phyloP scores from a whole-genome alignment of 805 yeast genomes.

The Hyphopichia homilentoma region DNA sequence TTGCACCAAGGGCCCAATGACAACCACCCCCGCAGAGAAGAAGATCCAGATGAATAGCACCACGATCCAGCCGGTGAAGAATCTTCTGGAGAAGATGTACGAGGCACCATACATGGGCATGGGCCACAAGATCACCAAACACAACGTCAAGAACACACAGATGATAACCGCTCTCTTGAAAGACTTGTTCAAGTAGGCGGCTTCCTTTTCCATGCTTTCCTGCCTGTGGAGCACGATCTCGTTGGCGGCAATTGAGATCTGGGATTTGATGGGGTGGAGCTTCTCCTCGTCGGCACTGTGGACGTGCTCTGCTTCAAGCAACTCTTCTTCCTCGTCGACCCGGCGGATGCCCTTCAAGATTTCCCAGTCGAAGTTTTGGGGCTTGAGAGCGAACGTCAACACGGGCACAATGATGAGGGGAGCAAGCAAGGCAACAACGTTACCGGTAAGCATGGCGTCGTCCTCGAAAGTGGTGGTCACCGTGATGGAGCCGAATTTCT shows the following conservation, averaged over 20 bases:
- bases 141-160: slow-evolving; percentile 58
- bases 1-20: slow-evolving; percentile 68
- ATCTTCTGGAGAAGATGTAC: slow-evolving; percentile 68
- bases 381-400: slow-evolving; percentile 59
- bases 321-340: slow-evolving; percentile 70
- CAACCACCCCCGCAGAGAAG: slow-evolving; percentile 58
- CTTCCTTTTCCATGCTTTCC: slow-evolving; percentile 44
- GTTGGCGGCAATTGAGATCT: slow-evolving; percentile 35
- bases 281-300: slow-evolving; percentile 18
- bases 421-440: slow-evolving; percentile 74
- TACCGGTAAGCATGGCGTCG: slow-evolving; percentile 86
- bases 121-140: slow-evolving; percentile 78
- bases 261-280: slow-evolving; percentile 33
- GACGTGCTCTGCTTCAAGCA: slow-evolving; percentile 37
- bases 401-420: slow-evolving; percentile 67
- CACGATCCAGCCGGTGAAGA: slow-evolving; percentile 87
- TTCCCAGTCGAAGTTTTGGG: slow-evolving; percentile 74
- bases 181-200: slow-evolving; percentile 48
- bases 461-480: slow-evolving; percentile 66
- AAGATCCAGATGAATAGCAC: slow-evolving; percentile 83
- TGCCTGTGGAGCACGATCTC: slow-evolving; percentile 27
- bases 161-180: slow-evolving; percentile 59
- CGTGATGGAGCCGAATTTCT: slow-evolving; percentile 26
- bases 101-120: slow-evolving; percentile 89
- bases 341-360: slow-evolving; percentile 55